Evolutionary conservation across 1,284 basidiomycete species (phyloP).

Genomic region (Sanghuangporus sanghuang): DNA sequence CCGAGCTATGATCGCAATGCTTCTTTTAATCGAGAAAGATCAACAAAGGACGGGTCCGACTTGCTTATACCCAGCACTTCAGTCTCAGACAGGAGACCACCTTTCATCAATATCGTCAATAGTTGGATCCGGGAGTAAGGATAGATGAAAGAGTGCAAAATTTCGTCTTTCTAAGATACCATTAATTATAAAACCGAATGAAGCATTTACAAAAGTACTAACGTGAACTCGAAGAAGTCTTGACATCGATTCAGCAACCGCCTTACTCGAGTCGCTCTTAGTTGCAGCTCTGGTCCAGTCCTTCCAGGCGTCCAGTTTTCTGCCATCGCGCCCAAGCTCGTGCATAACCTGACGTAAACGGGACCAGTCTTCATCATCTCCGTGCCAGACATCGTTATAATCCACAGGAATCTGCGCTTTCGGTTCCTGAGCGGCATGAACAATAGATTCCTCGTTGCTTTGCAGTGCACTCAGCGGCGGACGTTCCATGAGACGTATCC

Average conservation of each 20-base stretch:
- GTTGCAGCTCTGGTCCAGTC: constrained; percentile 44
- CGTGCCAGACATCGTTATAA: constrained; percentile 29
- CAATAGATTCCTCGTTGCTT: constrained; percentile 9
- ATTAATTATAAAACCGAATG: background rate
- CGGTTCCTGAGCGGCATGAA: background rate
- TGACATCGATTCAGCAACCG: constrained; percentile 35
- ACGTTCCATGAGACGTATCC: constrained; percentile 77
- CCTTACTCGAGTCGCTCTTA: constrained; percentile 13
- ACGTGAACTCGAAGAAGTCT: constrained; percentile 55
- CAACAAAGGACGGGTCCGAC: background rate
- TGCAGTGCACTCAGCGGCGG: constrained; percentile 33
- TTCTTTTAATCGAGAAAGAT: background rate
- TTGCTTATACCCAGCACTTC: background rate
- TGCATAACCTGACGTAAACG: constrained; percentile 50
- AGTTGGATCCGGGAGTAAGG: constrained; percentile 10
- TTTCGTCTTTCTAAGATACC: constrained; percentile 40
- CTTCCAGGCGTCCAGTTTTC: constrained; percentile 67
- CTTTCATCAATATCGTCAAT: constrained; percentile 3
- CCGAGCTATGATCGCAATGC: background rate
- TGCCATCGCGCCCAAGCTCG: constrained; percentile 54
- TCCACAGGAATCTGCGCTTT: background rate
- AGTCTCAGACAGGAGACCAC: background rate
- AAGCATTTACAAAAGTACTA: constrained; percentile 28
- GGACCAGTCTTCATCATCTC: constrained; percentile 58
- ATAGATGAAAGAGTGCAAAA: constrained; percentile 50